Evolutionary conservation across 2,329 filamentous ascomycete species (phyloP).

Genomic region (Microsporum audouinii): DNA sequence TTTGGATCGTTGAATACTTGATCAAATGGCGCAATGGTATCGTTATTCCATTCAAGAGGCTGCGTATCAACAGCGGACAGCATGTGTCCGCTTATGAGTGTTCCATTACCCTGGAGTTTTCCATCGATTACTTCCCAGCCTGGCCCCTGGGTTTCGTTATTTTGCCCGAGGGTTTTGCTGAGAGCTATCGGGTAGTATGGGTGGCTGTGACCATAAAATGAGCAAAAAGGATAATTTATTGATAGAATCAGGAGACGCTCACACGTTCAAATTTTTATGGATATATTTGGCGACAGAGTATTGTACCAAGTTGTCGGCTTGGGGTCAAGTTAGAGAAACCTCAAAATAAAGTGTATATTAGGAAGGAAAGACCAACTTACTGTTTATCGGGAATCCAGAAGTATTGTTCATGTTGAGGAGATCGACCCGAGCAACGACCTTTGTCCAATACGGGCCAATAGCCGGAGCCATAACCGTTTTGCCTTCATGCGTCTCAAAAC

Average conservation of each 20-base stretch:
- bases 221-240: neutral
- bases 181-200: neutral
- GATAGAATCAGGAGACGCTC: neutral
- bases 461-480: neutral
- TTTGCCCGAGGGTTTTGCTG: neutral
- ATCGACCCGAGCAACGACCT: neutral
- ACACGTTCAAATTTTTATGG: neutral
- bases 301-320: neutral
- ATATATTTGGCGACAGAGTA: neutral
- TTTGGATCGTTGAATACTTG: neutral
- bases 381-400: neutral
- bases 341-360: neutral
- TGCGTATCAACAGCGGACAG: neutral
- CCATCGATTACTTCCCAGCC: neutral
- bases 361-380: neutral
- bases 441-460: neutral
- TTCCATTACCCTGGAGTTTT: neutral
- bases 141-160: neutral
- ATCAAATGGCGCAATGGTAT: neutral
- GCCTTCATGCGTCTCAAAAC: neutral
- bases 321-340: neutral
- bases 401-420: neutral
- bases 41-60: neutral
- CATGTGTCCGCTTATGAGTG: neutral
- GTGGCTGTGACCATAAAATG: neutral